A percentile compares a stretch with the other conserved stretches of the same genome.
phyloP scores from a whole-genome alignment of 139 green algal species.

The Marvania coccoides region DNA sequence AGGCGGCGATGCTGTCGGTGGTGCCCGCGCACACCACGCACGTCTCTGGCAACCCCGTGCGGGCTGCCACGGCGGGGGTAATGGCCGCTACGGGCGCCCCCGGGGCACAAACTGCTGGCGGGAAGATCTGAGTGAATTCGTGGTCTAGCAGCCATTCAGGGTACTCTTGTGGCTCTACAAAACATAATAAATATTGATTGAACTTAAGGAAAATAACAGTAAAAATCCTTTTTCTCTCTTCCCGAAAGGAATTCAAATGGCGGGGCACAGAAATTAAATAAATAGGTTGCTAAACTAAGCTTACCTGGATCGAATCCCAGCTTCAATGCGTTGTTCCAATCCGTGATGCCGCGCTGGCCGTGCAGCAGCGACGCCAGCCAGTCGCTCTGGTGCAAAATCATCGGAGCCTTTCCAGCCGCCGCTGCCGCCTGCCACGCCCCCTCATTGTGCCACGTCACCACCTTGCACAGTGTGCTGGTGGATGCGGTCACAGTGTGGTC shows the following conservation, averaged over 20 bases:
- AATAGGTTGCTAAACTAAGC: no score
- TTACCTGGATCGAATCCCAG: slow-evolving; percentile 50
- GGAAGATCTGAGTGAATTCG: slow-evolving; percentile 53
- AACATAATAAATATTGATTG: no score
- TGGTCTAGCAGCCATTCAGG: slow-evolving; percentile 69
- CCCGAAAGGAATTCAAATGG: no score
- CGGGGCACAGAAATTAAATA: no score
- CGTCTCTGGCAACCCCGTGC: slow-evolving; percentile 30
- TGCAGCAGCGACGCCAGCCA: slow-evolving; percentile 68
- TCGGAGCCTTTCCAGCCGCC: slow-evolving; percentile 10
- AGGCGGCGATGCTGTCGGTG: slow-evolving; percentile 85
- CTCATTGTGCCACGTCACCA: slow-evolving; percentile 61
- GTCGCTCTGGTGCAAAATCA: slow-evolving; percentile 73
- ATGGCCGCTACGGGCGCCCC: slow-evolving; percentile 52
- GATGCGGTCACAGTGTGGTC: slow-evolving; percentile 65
- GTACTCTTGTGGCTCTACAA: slow-evolving; percentile 60
- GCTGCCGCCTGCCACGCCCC: slow-evolving; percentile 28
- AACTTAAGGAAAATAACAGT: no score
- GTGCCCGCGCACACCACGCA: slow-evolving; percentile 50
- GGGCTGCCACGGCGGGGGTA: slow-evolving; percentile 14
- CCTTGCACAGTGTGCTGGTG: slow-evolving; percentile 85
- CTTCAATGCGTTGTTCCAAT: slow-evolving; percentile 97
- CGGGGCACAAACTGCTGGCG: slow-evolving; percentile 52
- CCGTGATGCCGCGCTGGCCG: slow-evolving; percentile 40
- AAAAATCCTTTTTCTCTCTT: no score